Evolutionary conservation across 768 basidiomycete species (phyloP).

Genomic region (Xerocomus brunneocitrinus): DNA sequence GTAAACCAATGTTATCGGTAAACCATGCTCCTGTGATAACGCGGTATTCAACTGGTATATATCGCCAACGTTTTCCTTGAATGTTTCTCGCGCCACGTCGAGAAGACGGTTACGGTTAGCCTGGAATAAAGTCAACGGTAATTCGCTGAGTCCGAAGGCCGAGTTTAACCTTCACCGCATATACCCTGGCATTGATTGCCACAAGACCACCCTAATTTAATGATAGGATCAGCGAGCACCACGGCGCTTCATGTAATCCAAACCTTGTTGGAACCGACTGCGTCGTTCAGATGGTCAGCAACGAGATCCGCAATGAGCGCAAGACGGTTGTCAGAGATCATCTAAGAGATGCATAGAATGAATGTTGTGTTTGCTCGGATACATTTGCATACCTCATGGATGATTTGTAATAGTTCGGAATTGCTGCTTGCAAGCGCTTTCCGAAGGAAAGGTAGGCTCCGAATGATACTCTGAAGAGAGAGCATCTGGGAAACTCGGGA

Average conservation of each 20-base stretch:
- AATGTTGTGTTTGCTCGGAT: background rate
- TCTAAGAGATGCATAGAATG: conserved; percentile 34
- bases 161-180: conserved; percentile 67
- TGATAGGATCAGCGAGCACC: background rate
- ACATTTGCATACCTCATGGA: conserved; percentile 46
- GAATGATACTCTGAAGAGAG: conserved; percentile 67
- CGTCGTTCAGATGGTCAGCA: conserved; percentile 67
- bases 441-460: conserved; percentile 57
- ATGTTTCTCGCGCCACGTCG: conserved; percentile 93
- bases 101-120: conserved; percentile 79
- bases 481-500: conserved; percentile 76
- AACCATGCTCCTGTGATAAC: conserved; percentile 55
- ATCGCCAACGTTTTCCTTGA: conserved; percentile 88
- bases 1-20: conserved; percentile 65
- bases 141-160: background rate
- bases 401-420: conserved; percentile 57
- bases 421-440: conserved; percentile 55
- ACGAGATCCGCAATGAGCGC: conserved; percentile 58
- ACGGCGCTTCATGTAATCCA: background rate
- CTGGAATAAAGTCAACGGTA: conserved; percentile 25
- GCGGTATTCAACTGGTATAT: conserved; percentile 64
- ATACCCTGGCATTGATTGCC: conserved; percentile 77
- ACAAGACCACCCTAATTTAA: conserved; percentile 57
- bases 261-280: conserved; percentile 57
- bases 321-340: conserved; percentile 72